Percentiles rank a stretch among this genome's conserved stretches.
Conservation (phyloP, 805 yeast genomes). For the Wickerhamomyces bisporus region DNA sequence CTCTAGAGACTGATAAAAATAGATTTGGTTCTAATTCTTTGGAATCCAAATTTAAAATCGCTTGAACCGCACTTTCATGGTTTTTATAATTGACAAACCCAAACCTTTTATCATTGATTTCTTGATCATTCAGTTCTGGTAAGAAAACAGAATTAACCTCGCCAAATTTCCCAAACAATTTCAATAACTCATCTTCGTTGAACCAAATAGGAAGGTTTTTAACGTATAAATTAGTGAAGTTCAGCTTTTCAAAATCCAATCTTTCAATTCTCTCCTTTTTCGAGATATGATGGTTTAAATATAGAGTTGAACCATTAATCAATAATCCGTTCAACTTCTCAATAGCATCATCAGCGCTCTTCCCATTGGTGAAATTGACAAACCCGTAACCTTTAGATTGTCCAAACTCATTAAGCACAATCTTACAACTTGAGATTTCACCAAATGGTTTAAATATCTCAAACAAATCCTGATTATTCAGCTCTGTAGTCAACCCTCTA, state of each 20-base stretch:
- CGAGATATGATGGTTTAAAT: constrained; percentile 57
- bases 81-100: constrained; percentile 47
- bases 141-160: constrained; percentile 46
- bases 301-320: constrained; percentile 30
- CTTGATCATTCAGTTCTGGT: constrained; percentile 34
- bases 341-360: constrained; percentile 57
- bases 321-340: constrained; percentile 42
- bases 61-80: constrained; percentile 42
- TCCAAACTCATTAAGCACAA: constrained; percentile 41
- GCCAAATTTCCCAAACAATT: constrained; percentile 43
- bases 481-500: constrained; percentile 38
- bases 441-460: constrained; percentile 36
- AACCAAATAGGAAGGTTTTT: constrained; percentile 38
- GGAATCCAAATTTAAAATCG: constrained; percentile 43
- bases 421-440: constrained; percentile 37
- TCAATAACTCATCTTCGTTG: constrained; percentile 33
- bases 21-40: constrained; percentile 30
- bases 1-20: constrained; percentile 34
- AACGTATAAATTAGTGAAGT: constrained; percentile 48
- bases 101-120: constrained; percentile 20
- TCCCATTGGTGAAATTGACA: constrained; percentile 49
- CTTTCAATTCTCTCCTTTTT: constrained; percentile 50
- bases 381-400: constrained; percentile 56
- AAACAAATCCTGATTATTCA: constrained; percentile 32
- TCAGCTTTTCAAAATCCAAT: constrained; percentile 37